phyloP scores from a whole-genome alignment of 345 rosid genomes.

The Euphorbia peplus region DNA sequence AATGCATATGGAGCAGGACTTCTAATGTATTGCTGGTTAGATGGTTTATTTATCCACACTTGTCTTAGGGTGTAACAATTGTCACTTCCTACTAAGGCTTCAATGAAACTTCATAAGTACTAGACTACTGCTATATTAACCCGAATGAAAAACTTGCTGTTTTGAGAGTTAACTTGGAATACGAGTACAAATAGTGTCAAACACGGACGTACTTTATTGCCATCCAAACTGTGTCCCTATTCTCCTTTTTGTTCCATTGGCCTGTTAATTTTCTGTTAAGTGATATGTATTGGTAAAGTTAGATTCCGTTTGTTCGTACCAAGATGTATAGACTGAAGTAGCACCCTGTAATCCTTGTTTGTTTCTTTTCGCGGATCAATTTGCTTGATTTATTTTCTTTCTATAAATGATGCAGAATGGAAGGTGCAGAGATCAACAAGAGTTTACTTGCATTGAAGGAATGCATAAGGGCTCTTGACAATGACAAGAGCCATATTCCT shows the following conservation, averaged over 20 bases:
- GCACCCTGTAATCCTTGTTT: not conserved
- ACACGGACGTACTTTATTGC: not conserved
- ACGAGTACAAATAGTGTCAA: not conserved
- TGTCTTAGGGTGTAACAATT: conserved; percentile 9
- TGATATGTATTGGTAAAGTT: not conserved
- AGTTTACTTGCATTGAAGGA: conserved; percentile 95
- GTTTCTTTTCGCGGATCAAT: not conserved
- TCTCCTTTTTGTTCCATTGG: not conserved
- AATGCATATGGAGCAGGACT: not conserved
- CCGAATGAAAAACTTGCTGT: not conserved
- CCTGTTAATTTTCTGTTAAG: not conserved
- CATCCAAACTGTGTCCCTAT: not conserved
- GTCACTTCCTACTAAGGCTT: not conserved
- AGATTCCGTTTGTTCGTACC: not conserved
- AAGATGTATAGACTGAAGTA: not conserved
- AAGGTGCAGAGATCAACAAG: conserved; percentile 99
- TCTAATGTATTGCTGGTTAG: not conserved
- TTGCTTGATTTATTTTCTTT: conserved; percentile 18
- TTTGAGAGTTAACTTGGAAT: not conserved
- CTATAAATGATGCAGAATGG: conserved; percentile 61
- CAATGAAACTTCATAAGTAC: not conserved
- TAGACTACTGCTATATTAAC: not conserved
- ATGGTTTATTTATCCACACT: not conserved
- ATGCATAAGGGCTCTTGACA: conserved; percentile 98
- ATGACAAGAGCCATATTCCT: conserved; percentile 98